Conservation (phyloP, 768 basidiomycete species). For the Cystofilobasidium macerans region DNA sequence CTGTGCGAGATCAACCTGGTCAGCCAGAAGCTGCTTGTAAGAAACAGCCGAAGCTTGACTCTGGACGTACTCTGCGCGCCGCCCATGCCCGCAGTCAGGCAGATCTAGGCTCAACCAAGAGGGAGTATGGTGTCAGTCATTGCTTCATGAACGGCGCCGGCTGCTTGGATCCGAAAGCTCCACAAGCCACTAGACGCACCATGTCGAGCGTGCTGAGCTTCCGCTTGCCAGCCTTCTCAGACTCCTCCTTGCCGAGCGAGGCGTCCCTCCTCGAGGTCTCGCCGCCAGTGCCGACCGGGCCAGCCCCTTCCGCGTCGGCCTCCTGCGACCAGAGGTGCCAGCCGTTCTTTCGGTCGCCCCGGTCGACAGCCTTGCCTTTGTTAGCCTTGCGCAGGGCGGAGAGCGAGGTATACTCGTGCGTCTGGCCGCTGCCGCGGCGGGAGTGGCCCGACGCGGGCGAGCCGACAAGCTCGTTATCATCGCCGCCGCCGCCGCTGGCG, state of each 20-base stretch:
- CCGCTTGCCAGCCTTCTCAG: neutral
- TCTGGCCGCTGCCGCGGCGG: neutral
- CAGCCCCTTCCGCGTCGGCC: neutral
- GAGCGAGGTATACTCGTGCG: constrained; percentile 24
- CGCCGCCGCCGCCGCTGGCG: too few species aligned
- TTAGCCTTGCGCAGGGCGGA: constrained; percentile 21
- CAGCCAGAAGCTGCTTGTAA: too few species aligned
- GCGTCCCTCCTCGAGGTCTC: neutral
- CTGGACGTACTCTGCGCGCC: constrained; percentile 22
- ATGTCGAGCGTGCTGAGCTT: constrained; percentile 9
- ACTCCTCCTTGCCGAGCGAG: neutral
- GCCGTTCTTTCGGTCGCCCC: constrained; percentile 20
- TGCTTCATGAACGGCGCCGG: too few species aligned
- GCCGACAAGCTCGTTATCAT: too few species aligned
- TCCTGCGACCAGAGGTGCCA: constrained; percentile 23
- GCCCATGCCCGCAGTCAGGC: constrained; percentile 23
- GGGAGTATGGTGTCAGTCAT: too few species aligned
- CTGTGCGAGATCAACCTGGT: neutral
- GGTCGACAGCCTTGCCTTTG: constrained; percentile 18
- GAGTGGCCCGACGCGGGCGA: too few species aligned
- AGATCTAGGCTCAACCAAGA: constrained; percentile 4
- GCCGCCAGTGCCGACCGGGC: neutral
- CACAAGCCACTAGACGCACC: constrained; percentile 9
- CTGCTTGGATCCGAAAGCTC: neutral
- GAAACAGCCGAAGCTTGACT: neutral